Percentiles rank a stretch among this genome's conserved stretches.
These are phyloP conservation scores for Larix sibirica DNA, from an alignment of 83 land plant species.

Conservation along the genomic window DNA sequence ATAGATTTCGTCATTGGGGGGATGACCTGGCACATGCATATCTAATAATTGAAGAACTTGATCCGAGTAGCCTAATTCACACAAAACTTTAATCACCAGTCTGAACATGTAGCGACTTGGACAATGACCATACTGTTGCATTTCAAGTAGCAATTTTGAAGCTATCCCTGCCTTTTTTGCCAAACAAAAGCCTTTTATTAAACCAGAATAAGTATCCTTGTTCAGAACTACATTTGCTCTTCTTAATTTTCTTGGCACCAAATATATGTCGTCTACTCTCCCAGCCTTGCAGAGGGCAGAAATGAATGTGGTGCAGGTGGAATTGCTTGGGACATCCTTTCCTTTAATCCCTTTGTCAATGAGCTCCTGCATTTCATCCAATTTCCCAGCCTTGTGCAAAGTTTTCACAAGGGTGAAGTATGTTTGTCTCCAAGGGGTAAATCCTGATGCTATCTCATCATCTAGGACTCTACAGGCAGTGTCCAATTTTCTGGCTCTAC, in stretches of 20 bases:
- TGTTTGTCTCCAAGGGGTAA: constrained; percentile 32
- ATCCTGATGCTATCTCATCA: constrained; percentile 33
- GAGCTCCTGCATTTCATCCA: constrained; percentile 46
- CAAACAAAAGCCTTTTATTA: constrained; percentile 38
- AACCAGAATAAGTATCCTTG: constrained; percentile 13
- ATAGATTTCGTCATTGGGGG: constrained; percentile 17
- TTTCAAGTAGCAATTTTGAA: constrained; percentile 36
- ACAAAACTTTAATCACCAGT: constrained; percentile 34
- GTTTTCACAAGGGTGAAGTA: constrained; percentile 33
- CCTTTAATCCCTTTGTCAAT: constrained; percentile 30
- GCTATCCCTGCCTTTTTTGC: constrained; percentile 37
- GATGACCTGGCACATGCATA: constrained; percentile 26
- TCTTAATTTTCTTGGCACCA: constrained; percentile 22
- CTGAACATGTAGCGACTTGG: constrained; percentile 27
- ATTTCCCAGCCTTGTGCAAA: constrained; percentile 38
- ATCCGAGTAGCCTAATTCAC: constrained; percentile 23
- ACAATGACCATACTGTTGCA: constrained; percentile 44
- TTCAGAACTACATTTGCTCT: neutral
- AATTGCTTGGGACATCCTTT: constrained; percentile 16
- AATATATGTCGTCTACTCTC: constrained; percentile 35
- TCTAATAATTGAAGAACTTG: constrained; percentile 36
- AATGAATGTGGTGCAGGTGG: constrained; percentile 22
- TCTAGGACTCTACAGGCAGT: constrained; percentile 37
- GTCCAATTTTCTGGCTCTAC: constrained; percentile 33
- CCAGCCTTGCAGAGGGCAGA: constrained; percentile 39